These are phyloP conservation scores for Aspergillus incahuasiensis DNA, from an alignment of 495 filamentous ascomycete species.

Conservation along the genomic window DNA sequence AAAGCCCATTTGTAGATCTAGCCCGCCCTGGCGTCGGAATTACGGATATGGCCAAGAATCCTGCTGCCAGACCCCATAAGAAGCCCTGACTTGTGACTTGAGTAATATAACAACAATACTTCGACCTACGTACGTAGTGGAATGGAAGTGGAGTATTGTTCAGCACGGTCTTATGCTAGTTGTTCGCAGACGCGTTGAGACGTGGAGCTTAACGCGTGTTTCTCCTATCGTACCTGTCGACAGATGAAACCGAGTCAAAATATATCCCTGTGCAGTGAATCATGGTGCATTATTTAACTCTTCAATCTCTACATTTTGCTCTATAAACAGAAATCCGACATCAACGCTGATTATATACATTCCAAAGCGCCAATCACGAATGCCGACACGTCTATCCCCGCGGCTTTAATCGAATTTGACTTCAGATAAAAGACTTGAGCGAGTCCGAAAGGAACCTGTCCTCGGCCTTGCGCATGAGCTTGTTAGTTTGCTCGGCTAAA, in stretches of 20 bases:
- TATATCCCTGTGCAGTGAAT: neutral
- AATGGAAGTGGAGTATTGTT: neutral
- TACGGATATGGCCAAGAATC: constrained; percentile 1
- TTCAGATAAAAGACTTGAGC: constrained; percentile 44
- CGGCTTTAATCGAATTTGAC: neutral
- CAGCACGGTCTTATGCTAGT: neutral
- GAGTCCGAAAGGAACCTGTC: constrained; percentile 54
- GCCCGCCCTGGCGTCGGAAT: neutral
- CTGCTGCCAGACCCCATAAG: neutral
- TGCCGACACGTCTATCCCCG: neutral
- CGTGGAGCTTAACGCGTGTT: constrained; percentile 1
- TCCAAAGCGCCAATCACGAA: constrained; percentile 1
- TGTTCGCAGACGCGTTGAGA: constrained; percentile 3
- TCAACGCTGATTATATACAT: constrained; percentile 20
- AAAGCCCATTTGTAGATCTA: neutral
- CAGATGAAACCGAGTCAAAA: neutral
- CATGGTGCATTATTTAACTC: constrained; percentile 1
- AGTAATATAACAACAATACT: no score
- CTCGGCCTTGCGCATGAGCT: constrained; percentile 76
- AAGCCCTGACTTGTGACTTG: neutral
- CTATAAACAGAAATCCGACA: constrained; percentile 12
- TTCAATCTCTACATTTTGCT: constrained; percentile 15
- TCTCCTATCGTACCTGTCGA: neutral
- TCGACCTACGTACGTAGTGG: no score
- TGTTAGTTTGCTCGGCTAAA: constrained; percentile 96